Conservation (phyloP, 192 early-diverging fungal species). For the Pilobolus umbonatus region DNA sequence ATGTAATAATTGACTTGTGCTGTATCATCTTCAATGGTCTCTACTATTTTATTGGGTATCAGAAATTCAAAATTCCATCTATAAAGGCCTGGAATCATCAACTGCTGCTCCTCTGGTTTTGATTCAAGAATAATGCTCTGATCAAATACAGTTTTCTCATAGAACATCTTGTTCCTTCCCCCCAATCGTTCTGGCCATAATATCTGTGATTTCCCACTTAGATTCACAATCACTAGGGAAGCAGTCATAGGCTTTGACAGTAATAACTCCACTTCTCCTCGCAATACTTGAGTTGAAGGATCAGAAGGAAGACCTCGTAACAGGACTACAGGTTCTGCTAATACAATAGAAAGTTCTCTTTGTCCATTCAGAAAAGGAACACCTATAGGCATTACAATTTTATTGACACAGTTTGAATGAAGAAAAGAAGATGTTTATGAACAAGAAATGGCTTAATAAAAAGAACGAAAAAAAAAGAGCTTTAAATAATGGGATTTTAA, state of each 20-base stretch:
- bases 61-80: slow-evolving; percentile 29
- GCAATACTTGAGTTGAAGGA: slow-evolving; percentile 13
- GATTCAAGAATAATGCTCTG: slow-evolving; percentile 23
- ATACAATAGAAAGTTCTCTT: slow-evolving; percentile 27
- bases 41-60: slow-evolving; percentile 23
- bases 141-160: slow-evolving; percentile 30
- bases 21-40: slow-evolving; percentile 33
- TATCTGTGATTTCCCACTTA: slow-evolving; percentile 25
- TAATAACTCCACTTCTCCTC: slow-evolving; percentile 28
- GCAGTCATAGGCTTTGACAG: slow-evolving; percentile 13
- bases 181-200: slow-evolving; percentile 35
- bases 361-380: slow-evolving; percentile 16
- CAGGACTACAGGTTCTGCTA: slow-evolving; percentile 26
- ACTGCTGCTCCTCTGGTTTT: neutral
- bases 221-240: slow-evolving; percentile 12
- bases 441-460: neutral
- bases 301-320: slow-evolving; percentile 22
- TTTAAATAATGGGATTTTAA: too few species aligned
- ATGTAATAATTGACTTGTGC: slow-evolving; percentile 25
- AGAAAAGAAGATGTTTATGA: neutral
- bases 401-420: neutral
- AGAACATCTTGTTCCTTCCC: slow-evolving; percentile 13
- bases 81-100: slow-evolving; percentile 16
- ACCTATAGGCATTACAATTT: slow-evolving; percentile 23
- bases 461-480: neutral